Conservation (phyloP, 1,284 basidiomycete species). For the Singerocomus inundabilis region DNA sequence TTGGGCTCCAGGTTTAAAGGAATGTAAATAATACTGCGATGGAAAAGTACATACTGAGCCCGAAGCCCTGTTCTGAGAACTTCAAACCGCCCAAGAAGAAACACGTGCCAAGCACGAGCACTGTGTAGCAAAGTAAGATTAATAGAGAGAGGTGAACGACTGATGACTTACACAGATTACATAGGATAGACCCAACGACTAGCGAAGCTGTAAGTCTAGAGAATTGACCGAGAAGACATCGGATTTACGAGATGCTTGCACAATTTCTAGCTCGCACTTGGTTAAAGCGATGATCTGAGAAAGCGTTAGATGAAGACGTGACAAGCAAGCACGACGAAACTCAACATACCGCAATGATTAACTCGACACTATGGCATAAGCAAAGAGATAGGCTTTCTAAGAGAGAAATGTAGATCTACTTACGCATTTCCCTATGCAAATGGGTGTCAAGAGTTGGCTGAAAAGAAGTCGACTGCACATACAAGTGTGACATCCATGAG, state of each 20-base stretch:
- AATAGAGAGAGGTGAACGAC: neutral
- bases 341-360: slow-evolving; percentile 66
- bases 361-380: slow-evolving; percentile 57
- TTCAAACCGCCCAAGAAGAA: slow-evolving; percentile 77
- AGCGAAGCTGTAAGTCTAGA: slow-evolving; percentile 14
- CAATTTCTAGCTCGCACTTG: slow-evolving; percentile 79
- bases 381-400: slow-evolving; percentile 2
- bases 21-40: neutral
- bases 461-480: slow-evolving; percentile 24
- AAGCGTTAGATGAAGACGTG: slow-evolving; percentile 14
- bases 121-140: slow-evolving; percentile 33
- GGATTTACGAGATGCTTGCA: slow-evolving; percentile 75
- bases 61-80: slow-evolving; percentile 77
- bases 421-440: slow-evolving; percentile 69
- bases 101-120: slow-evolving; percentile 74
- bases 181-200: slow-evolving; percentile 83
- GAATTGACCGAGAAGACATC: slow-evolving; percentile 13
- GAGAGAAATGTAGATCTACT: slow-evolving; percentile 32
- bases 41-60: slow-evolving; percentile 46
- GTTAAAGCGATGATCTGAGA: slow-evolving; percentile 75
- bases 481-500: slow-evolving; percentile 85
- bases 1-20: slow-evolving; percentile 19
- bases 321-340: slow-evolving; percentile 9
- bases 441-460: slow-evolving; percentile 6
- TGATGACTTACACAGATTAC: slow-evolving; percentile 60